Percentiles rank a stretch among this genome's conserved stretches.
phyloP scores from a whole-genome alignment of 2,329 filamentous ascomycete species.

The Knoxdaviesia capensis region DNA sequence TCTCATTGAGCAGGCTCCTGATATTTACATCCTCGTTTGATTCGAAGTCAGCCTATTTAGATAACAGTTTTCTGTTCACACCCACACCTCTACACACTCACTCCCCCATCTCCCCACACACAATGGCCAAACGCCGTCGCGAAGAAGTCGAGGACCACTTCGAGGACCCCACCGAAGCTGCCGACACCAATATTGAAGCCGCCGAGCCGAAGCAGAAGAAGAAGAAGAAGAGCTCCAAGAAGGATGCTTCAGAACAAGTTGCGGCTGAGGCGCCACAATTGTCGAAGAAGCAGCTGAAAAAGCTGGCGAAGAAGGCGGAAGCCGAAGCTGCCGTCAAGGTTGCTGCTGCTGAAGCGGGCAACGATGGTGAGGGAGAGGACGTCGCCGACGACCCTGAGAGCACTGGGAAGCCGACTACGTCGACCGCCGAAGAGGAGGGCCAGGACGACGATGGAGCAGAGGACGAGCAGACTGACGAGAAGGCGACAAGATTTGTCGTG shows the following conservation, averaged over 20 bases:
- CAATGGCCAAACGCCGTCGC: constrained; percentile 4
- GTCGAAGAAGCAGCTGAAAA: constrained; percentile 11
- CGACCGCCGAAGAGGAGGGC: constrained; percentile 6
- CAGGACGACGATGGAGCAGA: constrained; percentile 11
- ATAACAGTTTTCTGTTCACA: neutral
- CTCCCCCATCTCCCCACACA: neutral
- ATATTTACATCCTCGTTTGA: too few relatives aligned
- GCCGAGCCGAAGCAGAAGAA: constrained; percentile 9
- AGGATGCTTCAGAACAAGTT: constrained; percentile 3
- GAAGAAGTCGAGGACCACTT: constrained; percentile 8
- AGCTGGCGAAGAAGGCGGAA: constrained; percentile 12
- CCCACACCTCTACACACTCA: neutral
- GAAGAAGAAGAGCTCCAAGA: constrained; percentile 7
- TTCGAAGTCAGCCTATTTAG: too few relatives aligned
- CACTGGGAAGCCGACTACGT: too few relatives aligned
- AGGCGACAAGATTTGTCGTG: constrained; percentile 46
- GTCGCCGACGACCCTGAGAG: constrained; percentile 6
- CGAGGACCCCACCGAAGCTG: constrained; percentile 8
- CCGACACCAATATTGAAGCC: constrained; percentile 8
- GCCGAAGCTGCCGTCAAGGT: constrained; percentile 8
- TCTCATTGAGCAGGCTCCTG: too few relatives aligned
- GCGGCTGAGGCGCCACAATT: constrained; percentile 4
- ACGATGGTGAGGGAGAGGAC: constrained; percentile 10
- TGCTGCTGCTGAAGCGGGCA: constrained; percentile 5
- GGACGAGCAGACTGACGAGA: constrained; percentile 6